Evolutionary conservation across 1,284 basidiomycete genomes (phyloP), one percentile per base, ranked within the genome.

Genomic region (Cyathus olla): DNA sequence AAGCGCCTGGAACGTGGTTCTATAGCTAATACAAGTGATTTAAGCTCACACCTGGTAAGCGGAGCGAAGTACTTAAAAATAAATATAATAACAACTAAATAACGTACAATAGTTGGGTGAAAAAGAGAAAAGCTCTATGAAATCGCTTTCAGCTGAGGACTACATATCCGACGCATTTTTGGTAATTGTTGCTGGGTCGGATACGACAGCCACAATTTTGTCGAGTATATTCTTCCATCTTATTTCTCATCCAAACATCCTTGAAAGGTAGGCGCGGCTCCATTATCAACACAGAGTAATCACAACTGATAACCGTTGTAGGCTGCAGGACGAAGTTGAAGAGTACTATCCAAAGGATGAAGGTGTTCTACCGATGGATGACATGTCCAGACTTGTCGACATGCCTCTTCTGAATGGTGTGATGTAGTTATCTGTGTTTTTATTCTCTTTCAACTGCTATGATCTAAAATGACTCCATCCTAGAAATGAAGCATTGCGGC

Each of bases 151-250:
- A 6, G 2, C 76, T 26, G 69, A 71, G 39, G 75, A 87, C 15
- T 71, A 80, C 8, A 78, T 89, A 50, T 80, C 81, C 19, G 44
- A 47, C 26, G 26, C 21, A 21, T 72, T 79, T n/a, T 76, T 87
- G 10, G 82, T 85, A 3, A 84, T 89, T 52, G 74, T 88, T 5
- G 88, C 88, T 9, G 87, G 86, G 15, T 85, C 88, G 8, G 88
- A 89, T 66, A 89, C 89, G 1, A 85, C 85, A 0, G 75, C 87
- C 1, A 82, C 78, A 3, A 80, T 78, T 0, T 66, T 89, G 10
- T 77, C 77, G 60, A 77, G 73, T 54, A 67, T 84, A 19, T 81
- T 88, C 59, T 88, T 78, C 65, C 80, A 77, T 27, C 67, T 90
- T 3, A 65, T 88, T 8, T 71, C 69, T 37, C 70, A 89, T 63